A percentile compares a stretch with the other conserved stretches of the same genome.
Conservation (phyloP, 2,329 filamentous ascomycete genomes). For the Scopulariopsis brevicaulis region DNA sequence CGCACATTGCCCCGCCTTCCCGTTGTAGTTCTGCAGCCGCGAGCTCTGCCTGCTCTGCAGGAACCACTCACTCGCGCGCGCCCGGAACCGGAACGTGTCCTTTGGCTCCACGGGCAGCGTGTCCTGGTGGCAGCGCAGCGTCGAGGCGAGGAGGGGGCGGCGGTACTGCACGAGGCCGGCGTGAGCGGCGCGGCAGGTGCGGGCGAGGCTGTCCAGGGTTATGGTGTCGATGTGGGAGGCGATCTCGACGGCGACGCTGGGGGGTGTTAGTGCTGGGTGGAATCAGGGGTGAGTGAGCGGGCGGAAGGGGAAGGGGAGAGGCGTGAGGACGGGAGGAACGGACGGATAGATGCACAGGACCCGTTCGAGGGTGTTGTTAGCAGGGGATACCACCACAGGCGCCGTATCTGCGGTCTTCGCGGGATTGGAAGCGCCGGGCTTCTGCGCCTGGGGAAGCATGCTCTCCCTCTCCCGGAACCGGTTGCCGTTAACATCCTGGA, state of each 20-base stretch:
- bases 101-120: constrained; percentile 39
- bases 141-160: constrained; percentile 58
- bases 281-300: no score
- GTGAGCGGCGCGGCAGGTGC: constrained; percentile 71
- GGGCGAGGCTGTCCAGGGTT: constrained; percentile 71
- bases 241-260: constrained; percentile 66
- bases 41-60: constrained; percentile 40
- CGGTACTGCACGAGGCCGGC: constrained; percentile 70
- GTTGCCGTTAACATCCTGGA: not conserved
- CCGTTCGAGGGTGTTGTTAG: not conserved
- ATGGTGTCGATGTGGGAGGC: constrained; percentile 75
- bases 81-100: constrained; percentile 44
- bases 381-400: not conserved
- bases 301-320: not conserved
- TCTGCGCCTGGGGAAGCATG: not conserved
- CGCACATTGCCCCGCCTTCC: constrained; percentile 70
- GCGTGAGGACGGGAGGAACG: not conserved
- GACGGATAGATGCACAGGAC: constrained; percentile 1
- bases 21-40: constrained; percentile 34
- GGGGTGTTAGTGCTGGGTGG: constrained; percentile 2
- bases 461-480: not conserved
- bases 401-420: not conserved
- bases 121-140: constrained; percentile 73
- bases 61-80: constrained; percentile 45
- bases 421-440: not conserved